These are phyloP conservation scores for Cajanus cajan DNA, from an alignment of 306 rosid species.

Conservation along the genomic window DNA sequence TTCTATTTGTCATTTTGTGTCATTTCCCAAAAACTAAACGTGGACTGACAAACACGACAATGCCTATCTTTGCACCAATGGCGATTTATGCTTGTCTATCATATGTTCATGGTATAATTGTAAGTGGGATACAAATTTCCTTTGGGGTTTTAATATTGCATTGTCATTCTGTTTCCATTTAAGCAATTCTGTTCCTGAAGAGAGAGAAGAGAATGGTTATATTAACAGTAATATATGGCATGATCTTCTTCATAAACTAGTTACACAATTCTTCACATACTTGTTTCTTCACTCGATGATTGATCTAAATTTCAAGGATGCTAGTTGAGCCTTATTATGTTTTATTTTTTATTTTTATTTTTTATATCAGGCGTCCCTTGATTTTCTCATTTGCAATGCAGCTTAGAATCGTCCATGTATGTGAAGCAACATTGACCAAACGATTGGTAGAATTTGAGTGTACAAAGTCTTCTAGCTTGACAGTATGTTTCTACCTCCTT, in stretches of 20 bases:
- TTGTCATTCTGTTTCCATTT: neutral
- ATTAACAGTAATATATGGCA: neutral
- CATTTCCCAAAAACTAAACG: neutral
- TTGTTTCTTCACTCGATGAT: neutral
- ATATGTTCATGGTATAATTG: neutral
- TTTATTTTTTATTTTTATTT: no score
- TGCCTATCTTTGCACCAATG: neutral
- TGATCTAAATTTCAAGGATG: neutral
- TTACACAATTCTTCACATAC: neutral
- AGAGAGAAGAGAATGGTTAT: neutral
- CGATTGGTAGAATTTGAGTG: constrained; percentile 86
- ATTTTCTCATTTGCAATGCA: constrained; percentile 38
- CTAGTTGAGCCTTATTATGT: neutral
- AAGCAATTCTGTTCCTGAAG: neutral
- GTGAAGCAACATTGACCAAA: constrained; percentile 87
- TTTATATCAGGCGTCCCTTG: no score
- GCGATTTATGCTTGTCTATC: neutral
- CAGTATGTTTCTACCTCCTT: constrained; percentile 48
- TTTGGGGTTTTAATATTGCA: neutral
- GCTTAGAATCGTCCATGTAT: constrained; percentile 83
- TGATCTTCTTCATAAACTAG: neutral
- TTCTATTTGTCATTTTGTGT: no score
- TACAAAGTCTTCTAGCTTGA: constrained; percentile 87
- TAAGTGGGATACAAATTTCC: neutral
- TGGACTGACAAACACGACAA: neutral